Evolutionary conservation across 1,284 basidiomycete genomes (phyloP), one percentile per base, ranked within the genome.

Genomic region (Cryptococcus hybrid): DNA sequence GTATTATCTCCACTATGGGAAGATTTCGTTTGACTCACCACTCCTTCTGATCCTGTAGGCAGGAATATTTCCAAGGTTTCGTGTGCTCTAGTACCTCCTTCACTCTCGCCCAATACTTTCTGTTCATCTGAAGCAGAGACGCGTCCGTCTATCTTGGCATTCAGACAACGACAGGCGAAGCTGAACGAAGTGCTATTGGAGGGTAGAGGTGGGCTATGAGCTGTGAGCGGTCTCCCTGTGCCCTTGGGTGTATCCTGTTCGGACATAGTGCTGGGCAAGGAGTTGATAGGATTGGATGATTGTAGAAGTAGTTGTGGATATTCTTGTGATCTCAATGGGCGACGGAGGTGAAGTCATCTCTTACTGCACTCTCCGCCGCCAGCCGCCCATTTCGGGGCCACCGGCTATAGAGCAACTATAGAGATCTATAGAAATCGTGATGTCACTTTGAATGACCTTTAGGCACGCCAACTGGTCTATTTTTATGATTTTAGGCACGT

Each of bases 91-190:
- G 43, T 3, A 4, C 12, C n/a, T 56, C 45, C 7, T 13, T 42
- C 24, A 24, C 24, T 24, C 24, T 24, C 24, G 24, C 24, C 24
- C 24, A 38, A n/a, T 15, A 59, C 42, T 13, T 24, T 36, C 13
- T 58, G 13, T n/a, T 61, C 56, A 15, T 54, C 47, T 1, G 56
- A 48, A 11, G 54, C 47, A 3, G 63, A 44, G 36, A 59, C 56
- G 7, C 60, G 60, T 8, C 61, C 66, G 3, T 61, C 58, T 35
- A 74, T 48, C 8, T 42, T 47, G 37, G 73, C 51, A 56, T 74
- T 76, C 46, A 67, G 62, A 52, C 74, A 76, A 18, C 45, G 47
- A 46, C 74, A 76, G 2, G 63, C 52, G 50, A 73, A 64, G 6
- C 48, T 46, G 58, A 73, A 64, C 6, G 66, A 63, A 35, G 58